These are phyloP conservation scores for Arbutus unedo DNA, from an alignment of 148 eudicot genomes.

Conservation along the genomic window DNA sequence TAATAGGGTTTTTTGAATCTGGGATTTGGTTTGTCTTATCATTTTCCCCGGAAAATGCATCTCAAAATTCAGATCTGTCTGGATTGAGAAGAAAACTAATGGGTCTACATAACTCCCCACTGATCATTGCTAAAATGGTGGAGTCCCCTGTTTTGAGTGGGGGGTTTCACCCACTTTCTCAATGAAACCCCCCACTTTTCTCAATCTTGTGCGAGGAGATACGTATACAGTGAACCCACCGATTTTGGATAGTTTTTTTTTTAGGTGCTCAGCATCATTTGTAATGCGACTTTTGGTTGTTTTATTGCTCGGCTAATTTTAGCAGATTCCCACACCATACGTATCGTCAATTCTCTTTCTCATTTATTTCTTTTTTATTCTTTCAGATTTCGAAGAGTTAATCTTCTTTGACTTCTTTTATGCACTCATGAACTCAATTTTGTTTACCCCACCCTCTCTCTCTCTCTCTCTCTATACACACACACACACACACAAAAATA, in stretches of 20 bases:
- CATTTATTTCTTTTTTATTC: too few species aligned
- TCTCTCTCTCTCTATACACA: too few species aligned
- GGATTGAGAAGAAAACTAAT: not conserved
- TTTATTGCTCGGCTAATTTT: not conserved
- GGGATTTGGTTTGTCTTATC: not conserved
- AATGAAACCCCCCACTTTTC: too few species aligned
- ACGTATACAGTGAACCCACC: too few species aligned
- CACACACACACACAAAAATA: too few species aligned
- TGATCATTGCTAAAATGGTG: not conserved
- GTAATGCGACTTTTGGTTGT: not conserved
- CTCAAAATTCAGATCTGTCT: slow-evolving; percentile 4
- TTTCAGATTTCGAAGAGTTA: not conserved
- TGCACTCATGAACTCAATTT: not conserved
- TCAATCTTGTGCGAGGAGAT: too few species aligned
- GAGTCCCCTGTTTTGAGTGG: not conserved
- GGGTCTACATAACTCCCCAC: not conserved
- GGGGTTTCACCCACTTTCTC: too few species aligned
- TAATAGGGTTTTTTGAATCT: not conserved
- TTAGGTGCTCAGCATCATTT: too few species aligned
- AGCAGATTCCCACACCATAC: not conserved
- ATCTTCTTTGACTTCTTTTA: not conserved
- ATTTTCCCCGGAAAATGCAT: slow-evolving; percentile 11
- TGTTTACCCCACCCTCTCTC: not conserved
- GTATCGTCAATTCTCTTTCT: not conserved
- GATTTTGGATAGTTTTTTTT: too few species aligned